Conservation (phyloP, 1,284 basidiomycete species). For the Leccinum huronense region DNA sequence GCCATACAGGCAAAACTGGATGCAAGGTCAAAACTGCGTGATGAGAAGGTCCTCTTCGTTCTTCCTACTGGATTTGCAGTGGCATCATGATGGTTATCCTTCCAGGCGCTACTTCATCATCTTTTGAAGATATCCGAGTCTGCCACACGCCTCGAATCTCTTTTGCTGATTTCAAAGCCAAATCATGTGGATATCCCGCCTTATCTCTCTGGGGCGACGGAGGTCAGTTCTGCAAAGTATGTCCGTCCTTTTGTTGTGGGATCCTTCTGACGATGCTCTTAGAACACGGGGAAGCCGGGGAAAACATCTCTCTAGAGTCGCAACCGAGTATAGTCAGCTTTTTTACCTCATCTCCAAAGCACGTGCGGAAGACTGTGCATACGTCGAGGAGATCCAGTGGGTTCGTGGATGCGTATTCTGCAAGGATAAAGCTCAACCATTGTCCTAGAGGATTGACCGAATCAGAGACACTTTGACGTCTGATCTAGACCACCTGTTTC, state of each 20-base stretch:
- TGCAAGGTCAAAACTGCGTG: conserved; percentile 70
- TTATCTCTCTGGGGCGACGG: conserved; percentile 27
- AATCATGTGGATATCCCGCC: conserved; percentile 23
- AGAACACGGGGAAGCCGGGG: conserved; percentile 66
- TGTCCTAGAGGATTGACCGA: conserved; percentile 68
- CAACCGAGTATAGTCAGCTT: conserved; percentile 90
- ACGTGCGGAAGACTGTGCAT: conserved; percentile 67
- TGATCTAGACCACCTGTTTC: conserved; percentile 81
- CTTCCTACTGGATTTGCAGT: conserved; percentile 2
- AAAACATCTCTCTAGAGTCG: conserved; percentile 84
- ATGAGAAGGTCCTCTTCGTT: conserved; percentile 69
- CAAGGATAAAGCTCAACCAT: conserved; percentile 16
- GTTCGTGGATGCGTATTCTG: conserved; percentile 53
- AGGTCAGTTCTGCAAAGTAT: conserved; percentile 28
- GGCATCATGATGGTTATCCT: conserved; percentile 7
- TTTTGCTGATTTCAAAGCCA: conserved; percentile 59
- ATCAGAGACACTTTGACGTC: conserved; percentile 79
- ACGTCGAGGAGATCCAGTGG: conserved; percentile 81
- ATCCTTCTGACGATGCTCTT: conserved; percentile 7
- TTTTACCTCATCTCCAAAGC: conserved; percentile 88
- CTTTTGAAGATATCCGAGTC: conserved; percentile 89
- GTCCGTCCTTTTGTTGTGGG: conserved; percentile 2
- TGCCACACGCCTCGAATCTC: conserved; percentile 75
- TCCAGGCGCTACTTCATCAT: conserved; percentile 77
- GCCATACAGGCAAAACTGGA: conserved; percentile 76